A percentile compares a stretch with the other conserved stretches of the same genome.
Conservation (phyloP, 1,284 basidiomycete species). For the Sparassis latifolia region DNA sequence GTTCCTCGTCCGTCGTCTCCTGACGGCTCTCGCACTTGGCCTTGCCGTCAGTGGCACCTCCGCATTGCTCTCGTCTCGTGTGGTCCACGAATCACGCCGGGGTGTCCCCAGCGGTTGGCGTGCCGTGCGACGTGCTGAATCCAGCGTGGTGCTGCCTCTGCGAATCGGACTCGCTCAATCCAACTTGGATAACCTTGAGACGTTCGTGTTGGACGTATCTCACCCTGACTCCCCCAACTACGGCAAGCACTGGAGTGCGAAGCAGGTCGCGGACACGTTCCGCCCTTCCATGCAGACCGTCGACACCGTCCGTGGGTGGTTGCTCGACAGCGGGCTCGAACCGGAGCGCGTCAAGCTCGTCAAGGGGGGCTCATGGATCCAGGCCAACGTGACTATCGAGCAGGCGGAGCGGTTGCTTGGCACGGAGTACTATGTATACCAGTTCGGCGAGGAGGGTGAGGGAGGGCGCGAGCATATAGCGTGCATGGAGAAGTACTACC, state of each 20-base stretch:
- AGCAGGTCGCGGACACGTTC: conserved; percentile 33
- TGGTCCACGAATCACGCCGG: conserved; percentile 35
- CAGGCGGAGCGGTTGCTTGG: conserved; percentile 40
- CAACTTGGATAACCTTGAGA: conserved; percentile 35
- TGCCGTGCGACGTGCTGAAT: conserved; percentile 25
- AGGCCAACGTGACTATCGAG: conserved; percentile 35
- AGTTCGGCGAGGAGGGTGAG: conserved; percentile 26
- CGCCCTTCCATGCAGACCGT: conserved; percentile 36
- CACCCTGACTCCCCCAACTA: conserved; percentile 37
- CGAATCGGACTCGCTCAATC: conserved; percentile 40
- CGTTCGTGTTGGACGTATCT: conserved; percentile 38
- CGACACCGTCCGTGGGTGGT: conserved; percentile 36
- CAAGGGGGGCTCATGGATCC: conserved; percentile 34
- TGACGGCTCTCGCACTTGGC: conserved; percentile 1
- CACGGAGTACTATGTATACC: conserved; percentile 40
- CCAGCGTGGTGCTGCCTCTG: conserved; percentile 30
- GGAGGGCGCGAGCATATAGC: conserved; percentile 30
- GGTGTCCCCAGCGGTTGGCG: conserved; percentile 31
- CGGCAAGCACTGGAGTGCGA: conserved; percentile 36
- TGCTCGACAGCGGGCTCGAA: conserved; percentile 29
- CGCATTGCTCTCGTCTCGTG: conserved; percentile 16
- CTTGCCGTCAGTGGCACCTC: conserved; percentile 6
- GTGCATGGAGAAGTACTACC: conserved; percentile 35
- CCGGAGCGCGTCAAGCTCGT: conserved; percentile 27
- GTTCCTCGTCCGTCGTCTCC: conserved; percentile 8